Evolutionary conservation across 129 eudicot genomes (phyloP).

Genomic region (sunflower (Helianthus annuus)): DNA sequence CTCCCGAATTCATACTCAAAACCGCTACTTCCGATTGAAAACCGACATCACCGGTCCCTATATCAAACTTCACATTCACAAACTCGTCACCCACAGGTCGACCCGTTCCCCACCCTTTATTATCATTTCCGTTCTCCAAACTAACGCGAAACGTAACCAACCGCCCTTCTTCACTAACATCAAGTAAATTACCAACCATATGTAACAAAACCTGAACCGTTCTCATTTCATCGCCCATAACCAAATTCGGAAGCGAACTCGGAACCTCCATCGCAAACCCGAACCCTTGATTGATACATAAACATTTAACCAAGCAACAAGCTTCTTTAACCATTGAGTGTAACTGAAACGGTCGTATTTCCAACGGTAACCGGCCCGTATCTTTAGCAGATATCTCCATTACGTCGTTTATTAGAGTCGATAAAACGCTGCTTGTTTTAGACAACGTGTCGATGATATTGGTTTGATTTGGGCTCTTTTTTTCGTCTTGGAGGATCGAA

Average conservation of each 20-base stretch:
- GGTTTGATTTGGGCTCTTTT: conserved; percentile 47
- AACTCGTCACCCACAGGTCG: conserved; percentile 50
- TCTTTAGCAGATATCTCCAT: conserved; percentile 82
- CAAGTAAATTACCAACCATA: conserved; percentile 75
- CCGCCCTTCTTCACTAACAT: conserved; percentile 50
- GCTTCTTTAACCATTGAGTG: conserved; percentile 83
- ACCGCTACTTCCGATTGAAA: conserved; percentile 43
- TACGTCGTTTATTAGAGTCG: conserved; percentile 69
- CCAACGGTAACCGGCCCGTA: conserved; percentile 63
- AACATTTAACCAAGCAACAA: conserved; percentile 72
- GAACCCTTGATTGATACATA: conserved; percentile 63
- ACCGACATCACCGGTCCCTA: conserved; percentile 52
- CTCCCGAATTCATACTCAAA: conserved; percentile 32
- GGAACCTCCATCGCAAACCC: conserved; percentile 55
- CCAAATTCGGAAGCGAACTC: conserved; percentile 55
- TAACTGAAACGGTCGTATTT: conserved; percentile 54
- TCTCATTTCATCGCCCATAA: conserved; percentile 84
- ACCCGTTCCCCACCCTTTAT: conserved; percentile 61
- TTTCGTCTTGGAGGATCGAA: conserved; percentile 57
- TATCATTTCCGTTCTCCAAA: conserved; percentile 47
- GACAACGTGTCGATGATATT: conserved; percentile 59
- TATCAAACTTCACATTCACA: conserved; percentile 56
- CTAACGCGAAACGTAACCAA: conserved; percentile 50
- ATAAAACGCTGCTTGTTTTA: conserved; percentile 63
- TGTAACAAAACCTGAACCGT: conserved; percentile 79